Base-by-base conservation (phyloP, 2,329 filamentous ascomycete genomes). In the Cladobotryum mycophilum region DNA sequence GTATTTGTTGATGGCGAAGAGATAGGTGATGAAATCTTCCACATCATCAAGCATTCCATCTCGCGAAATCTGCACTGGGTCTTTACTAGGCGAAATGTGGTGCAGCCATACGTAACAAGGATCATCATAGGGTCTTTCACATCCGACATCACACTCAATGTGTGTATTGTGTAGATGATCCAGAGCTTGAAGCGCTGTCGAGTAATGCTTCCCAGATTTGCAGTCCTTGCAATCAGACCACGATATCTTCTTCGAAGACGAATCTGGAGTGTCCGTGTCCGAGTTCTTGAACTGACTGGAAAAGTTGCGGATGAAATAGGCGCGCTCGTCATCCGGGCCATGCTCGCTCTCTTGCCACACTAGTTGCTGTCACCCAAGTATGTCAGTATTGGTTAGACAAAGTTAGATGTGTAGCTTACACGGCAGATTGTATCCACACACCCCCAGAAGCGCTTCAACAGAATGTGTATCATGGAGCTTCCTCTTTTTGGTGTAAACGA, bases 371-470 rank as follows among this genome's bases (percentile, higher is more conserved):
- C 4, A 3, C 8, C 9, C 6, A 30, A 30, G 11, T 9, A 9
- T 17, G 25, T 46, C 20, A 50, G 22, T 22, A 36, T 41, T 20
- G 0, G 2, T 6, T 33, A 30, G 25, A 30, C n/a, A n/a, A n/a
- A n/a, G n/a, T n/a, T n/a, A 7, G 25, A 6, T 2, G 25, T 30
- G 6, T 11, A 30, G 4, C 7, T 4, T 49, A 49, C 47, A 4
- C 35, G 22, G 4, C 41, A 42, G 13, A 49, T 43, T n/a, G 43
- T 49, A 41, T 50, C 48, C 30, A 50, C n/a, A 12, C 42, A 40
- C 7, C 48, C 43, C 48, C 48, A 50, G 30, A 50, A 46, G 2
- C 43, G 43, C 41, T 50, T 50, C 17, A 45, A 6, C 3, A 50
- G 36, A 11, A 1, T 3, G 5, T 50, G 48, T 11, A 47, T 25